Base-by-base conservation (phyloP, 2,329 filamentous ascomycete species). In the Colletotrichum sansevieriae region DNA sequence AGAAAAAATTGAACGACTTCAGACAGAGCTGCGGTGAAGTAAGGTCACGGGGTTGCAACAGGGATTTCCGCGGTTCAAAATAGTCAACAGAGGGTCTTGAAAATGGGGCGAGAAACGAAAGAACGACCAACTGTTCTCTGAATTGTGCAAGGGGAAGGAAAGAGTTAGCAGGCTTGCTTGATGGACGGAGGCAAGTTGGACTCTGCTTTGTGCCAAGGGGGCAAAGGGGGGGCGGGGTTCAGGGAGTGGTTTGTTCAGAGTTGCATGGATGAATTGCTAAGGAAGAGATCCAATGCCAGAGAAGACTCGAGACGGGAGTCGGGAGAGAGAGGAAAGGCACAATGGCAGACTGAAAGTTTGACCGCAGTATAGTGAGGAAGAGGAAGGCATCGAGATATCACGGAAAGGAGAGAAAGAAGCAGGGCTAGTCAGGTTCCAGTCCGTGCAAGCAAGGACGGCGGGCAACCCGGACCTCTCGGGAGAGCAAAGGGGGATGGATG, bases 391-490 rank as follows among this genome's bases (percentile, higher is more conserved):
- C 25, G 25, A 29, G 25, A 29, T 29, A 29, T 29, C 5, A 29
- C 7, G 29, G 29, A 29, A 43, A 13, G 15, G 33, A 18, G 15
- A 46, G 22, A 9, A 55, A 12, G 25, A 55, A 15, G 49, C 49
- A 61, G 39, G 57, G 47, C 57, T 41, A 47, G 57, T 55, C 60
- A 37, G 54, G 39, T 49, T 20, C 57, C 47, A 47, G 63, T 61
- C 60, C 37, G 54, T 67, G 65, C 47, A 68, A 56, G 65, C n/a
- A 39, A 41, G 20, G 51, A 49, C 65, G 65, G 49, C 55, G 55
- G 44, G 18, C 47, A 61, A 65, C 60, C 59, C 64, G 65, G 71
- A 61, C 55, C n/a, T 49, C 54, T 68, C 59, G 64, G 71, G 57
- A 64, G 63, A 54, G 54, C 54, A 71, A 71, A 4, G 22, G 70